A percentile compares a stretch with the other conserved stretches of the same genome.
phyloP scores from a whole-genome alignment of 306 rosid genomes.

The Fragaria ananassa region DNA sequence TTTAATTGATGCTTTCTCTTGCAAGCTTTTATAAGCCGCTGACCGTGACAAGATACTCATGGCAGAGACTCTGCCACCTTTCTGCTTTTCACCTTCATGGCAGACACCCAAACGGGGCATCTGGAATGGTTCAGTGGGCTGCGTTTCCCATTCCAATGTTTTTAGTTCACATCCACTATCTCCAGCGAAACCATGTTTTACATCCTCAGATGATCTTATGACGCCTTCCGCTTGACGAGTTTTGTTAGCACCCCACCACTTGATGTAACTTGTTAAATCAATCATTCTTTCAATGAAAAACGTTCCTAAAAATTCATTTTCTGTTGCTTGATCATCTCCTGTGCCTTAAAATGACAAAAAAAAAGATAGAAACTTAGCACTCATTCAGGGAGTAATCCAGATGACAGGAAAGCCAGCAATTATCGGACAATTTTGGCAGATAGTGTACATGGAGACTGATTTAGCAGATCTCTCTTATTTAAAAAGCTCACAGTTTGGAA shows the following conservation, averaged over 20 bases:
- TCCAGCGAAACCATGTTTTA: constrained; percentile 54
- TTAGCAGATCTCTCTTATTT: constrained; percentile 10
- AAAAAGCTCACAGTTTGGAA: constrained; percentile 21
- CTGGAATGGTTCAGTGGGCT: constrained; percentile 84
- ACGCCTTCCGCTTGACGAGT: constrained; percentile 54
- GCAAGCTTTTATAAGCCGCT: constrained; percentile 83
- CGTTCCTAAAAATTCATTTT: constrained; percentile 53
- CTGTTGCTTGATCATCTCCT: constrained; percentile 80
- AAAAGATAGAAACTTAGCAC: constrained; percentile 1
- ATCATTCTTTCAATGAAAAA: constrained; percentile 76
- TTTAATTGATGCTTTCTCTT: constrained; percentile 71
- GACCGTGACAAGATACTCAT: constrained; percentile 83
- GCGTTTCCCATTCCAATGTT: constrained; percentile 61
- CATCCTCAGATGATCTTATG: constrained; percentile 64
- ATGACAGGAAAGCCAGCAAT: background rate
- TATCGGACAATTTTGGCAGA: background rate
- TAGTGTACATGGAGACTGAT: background rate
- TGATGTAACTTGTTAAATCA: constrained; percentile 79
- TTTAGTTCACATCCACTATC: constrained; percentile 73
- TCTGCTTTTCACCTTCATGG: constrained; percentile 50
- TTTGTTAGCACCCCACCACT: constrained; percentile 94
- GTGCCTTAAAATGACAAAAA: constrained; percentile 37
- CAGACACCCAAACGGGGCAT: constrained; percentile 72
- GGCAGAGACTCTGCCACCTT: constrained; percentile 66
- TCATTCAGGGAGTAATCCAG: constrained; percentile 23